These are phyloP conservation scores for Podaxis sp. DNA, from an alignment of 768 basidiomycete species.

Conservation along the genomic window DNA sequence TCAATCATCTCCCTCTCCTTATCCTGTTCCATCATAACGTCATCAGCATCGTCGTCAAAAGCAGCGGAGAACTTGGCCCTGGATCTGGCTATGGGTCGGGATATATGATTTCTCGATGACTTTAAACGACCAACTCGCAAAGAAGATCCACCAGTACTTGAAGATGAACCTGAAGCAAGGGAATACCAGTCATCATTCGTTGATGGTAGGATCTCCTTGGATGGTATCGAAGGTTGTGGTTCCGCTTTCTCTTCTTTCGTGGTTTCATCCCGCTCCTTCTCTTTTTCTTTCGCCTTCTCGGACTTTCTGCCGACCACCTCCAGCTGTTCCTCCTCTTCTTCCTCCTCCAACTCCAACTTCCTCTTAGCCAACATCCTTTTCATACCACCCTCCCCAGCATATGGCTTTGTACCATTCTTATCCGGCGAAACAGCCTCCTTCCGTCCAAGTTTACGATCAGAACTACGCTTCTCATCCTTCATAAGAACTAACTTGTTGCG, in stretches of 20 bases:
- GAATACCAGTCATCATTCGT: constrained; percentile 33
- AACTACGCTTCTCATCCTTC: constrained; percentile 51
- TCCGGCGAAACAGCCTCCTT: constrained; percentile 36
- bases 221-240: neutral
- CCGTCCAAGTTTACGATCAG: constrained; percentile 44
- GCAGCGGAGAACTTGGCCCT: constrained; percentile 67
- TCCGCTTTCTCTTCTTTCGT: constrained; percentile 15
- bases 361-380: constrained; percentile 71
- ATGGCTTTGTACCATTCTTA: constrained; percentile 67
- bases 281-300: constrained; percentile 16
- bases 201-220: constrained; percentile 21
- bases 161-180: constrained; percentile 28
- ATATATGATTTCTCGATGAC: constrained; percentile 56
- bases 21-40: constrained; percentile 42
- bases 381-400: constrained; percentile 77
- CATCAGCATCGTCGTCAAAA: constrained; percentile 50
- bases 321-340: constrained; percentile 29
- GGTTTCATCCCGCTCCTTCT: constrained; percentile 18
- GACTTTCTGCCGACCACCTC: constrained; percentile 28
- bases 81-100: constrained; percentile 46
- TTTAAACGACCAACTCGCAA: constrained; percentile 67
- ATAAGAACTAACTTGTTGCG: constrained; percentile 51
- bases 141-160: constrained; percentile 42
- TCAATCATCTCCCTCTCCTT: constrained; percentile 50
- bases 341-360: constrained; percentile 56